Percentiles rank a stretch among this genome's conserved stretches.
phyloP scores from a whole-genome alignment of 768 basidiomycete genomes.

The Kondoa subrosea region DNA sequence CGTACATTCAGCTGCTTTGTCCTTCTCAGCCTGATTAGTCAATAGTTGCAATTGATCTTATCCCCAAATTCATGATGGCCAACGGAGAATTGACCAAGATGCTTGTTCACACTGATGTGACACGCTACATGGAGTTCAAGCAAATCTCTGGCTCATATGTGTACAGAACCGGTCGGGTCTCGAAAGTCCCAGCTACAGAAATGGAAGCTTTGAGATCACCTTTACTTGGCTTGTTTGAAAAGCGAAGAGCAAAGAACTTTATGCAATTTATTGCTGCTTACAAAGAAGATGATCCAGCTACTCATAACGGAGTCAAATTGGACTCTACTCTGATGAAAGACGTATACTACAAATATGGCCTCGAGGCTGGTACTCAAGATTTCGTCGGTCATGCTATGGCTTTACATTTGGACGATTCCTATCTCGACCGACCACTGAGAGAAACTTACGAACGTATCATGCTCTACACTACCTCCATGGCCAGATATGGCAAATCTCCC shows the following conservation, averaged over 20 bases:
- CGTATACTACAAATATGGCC: constrained; percentile 90
- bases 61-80: constrained; percentile 98
- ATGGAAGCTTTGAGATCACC: constrained; percentile 89
- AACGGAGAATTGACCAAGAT: constrained; percentile 95
- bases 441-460: constrained; percentile 84
- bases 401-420: constrained; percentile 93
- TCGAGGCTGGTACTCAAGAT: constrained; percentile 94
- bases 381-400: constrained; percentile 99
- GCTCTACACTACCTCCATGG: constrained; percentile 96
- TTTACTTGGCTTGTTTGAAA: constrained; percentile 98
- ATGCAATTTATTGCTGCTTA: constrained; percentile 79
- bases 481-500: constrained; percentile 95
- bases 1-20: background rate
- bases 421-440: constrained; percentile 80
- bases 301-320: constrained; percentile 88
- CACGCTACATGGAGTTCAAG: constrained; percentile 97
- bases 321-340: constrained; percentile 82
- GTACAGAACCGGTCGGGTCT: constrained; percentile 87
- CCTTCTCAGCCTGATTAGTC: background rate
- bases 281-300: constrained; percentile 87
- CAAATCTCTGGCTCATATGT: constrained; percentile 98
- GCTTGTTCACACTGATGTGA: constrained; percentile 96
- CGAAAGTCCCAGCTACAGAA: constrained; percentile 93
- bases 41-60: constrained; percentile 68
- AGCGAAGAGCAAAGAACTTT: constrained; percentile 93